phyloP scores from a whole-genome alignment of 257 asterid genomes.

The Leonotis leonurus region DNA sequence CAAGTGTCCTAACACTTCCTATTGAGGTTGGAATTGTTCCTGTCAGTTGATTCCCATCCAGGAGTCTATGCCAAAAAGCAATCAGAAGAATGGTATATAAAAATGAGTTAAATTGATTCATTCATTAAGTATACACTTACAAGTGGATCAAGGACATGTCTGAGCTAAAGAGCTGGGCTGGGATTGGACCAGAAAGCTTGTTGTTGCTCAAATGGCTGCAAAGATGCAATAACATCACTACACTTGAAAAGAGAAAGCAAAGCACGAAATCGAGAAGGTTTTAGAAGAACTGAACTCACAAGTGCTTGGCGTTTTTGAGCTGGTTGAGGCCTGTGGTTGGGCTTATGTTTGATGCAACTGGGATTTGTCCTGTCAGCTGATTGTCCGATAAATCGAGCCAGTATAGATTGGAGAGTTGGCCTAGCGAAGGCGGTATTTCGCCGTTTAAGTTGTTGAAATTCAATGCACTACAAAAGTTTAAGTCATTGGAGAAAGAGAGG shows the following conservation, averaged over 20 bases:
- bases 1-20: slow-evolving; percentile 64
- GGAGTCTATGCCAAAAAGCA: slow-evolving; percentile 39
- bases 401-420: slow-evolving; percentile 61
- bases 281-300: slow-evolving; percentile 43
- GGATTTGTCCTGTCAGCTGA: slow-evolving; percentile 64
- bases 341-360: slow-evolving; percentile 44
- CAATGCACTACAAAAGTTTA: slow-evolving; percentile 58
- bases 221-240: slow-evolving; percentile 15
- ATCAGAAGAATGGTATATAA: neutral
- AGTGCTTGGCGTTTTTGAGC: slow-evolving; percentile 78
- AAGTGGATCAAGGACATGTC: slow-evolving; percentile 75
- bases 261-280: neutral
- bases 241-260: neutral
- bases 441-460: slow-evolving; percentile 78
- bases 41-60: slow-evolving; percentile 62
- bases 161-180: slow-evolving; percentile 45
- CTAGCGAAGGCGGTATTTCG: slow-evolving; percentile 71
- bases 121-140: slow-evolving; percentile 71
- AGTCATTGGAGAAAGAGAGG: neutral
- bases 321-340: slow-evolving; percentile 59
- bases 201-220: slow-evolving; percentile 91
- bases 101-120: neutral
- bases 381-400: slow-evolving; percentile 94
- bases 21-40: slow-evolving; percentile 66
- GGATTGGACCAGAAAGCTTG: slow-evolving; percentile 71